These are phyloP conservation scores for Botryotinia convoluta DNA, from an alignment of 2,329 filamentous ascomycete species.

Conservation along the genomic window DNA sequence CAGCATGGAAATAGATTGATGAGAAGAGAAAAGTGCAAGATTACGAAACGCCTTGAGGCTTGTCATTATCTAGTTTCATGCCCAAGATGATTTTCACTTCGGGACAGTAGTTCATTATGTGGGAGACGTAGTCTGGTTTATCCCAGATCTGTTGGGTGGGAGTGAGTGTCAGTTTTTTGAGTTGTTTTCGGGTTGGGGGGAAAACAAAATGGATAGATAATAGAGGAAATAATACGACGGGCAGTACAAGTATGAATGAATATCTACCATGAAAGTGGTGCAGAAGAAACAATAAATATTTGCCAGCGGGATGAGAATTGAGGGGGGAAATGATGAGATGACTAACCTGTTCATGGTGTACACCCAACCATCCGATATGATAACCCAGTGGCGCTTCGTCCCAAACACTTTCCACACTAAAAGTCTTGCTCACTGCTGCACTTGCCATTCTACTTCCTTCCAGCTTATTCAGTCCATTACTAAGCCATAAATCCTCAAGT, in stretches of 20 bases:
- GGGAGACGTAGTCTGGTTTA: conserved; percentile 43
- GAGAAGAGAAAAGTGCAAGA: background rate
- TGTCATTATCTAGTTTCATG: conserved; percentile 49
- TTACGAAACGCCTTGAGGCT: conserved; percentile 12
- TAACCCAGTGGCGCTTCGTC: conserved; percentile 53
- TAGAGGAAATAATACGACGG: background rate
- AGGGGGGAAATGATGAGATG: background rate
- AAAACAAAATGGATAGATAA: too few species aligned
- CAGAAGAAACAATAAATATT: background rate
- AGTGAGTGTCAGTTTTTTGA: conserved; percentile 22
- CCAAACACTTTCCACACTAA: conserved; percentile 51
- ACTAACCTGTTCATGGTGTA: conserved; percentile 20
- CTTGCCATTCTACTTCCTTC: conserved; percentile 49
- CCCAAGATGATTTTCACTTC: conserved; percentile 55
- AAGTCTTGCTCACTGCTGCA: conserved; percentile 41
- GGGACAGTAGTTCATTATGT: conserved; percentile 55
- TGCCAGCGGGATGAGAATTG: background rate
- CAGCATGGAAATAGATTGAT: background rate
- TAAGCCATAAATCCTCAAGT: conserved; percentile 57
- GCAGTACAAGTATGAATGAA: background rate
- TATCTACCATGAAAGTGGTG: background rate
- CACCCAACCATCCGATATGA: conserved; percentile 49
- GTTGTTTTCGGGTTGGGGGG: rapidly evolving
- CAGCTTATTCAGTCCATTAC: conserved; percentile 47
- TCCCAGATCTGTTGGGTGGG: conserved; percentile 46